These are phyloP conservation scores for Rosa hybrid DNA, from an alignment of 331 rosid species.

Conservation along the genomic window DNA sequence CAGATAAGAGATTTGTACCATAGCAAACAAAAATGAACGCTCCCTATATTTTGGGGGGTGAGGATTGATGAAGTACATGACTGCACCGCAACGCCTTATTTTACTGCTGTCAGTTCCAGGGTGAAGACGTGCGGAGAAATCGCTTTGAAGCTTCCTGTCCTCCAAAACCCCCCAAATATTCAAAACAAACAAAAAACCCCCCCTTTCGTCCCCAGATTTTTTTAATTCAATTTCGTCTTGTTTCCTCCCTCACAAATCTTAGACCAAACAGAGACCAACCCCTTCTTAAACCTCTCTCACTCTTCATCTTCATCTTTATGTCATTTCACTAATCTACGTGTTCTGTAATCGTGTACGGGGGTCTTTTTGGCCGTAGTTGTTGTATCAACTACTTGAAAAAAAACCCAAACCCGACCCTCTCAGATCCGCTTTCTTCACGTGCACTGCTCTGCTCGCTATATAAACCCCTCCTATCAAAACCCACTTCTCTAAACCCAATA, in stretches of 20 bases:
- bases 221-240: not conserved
- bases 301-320: not conserved
- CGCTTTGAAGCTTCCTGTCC: slow-evolving; percentile 21
- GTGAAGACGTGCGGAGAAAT: slow-evolving; percentile 12
- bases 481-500: not conserved
- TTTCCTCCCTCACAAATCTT: not conserved
- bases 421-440: slow-evolving; percentile 10
- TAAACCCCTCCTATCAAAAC: not conserved
- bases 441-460: not conserved
- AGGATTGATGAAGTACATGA: not conserved
- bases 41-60: no score
- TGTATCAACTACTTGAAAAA: not conserved
- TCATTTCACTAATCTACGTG: slow-evolving; percentile 10
- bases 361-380: slow-evolving; percentile 26
- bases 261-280: slow-evolving; percentile 8
- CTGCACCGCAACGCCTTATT: not conserved
- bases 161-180: not conserved
- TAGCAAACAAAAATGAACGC: not conserved
- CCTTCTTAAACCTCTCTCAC: not conserved
- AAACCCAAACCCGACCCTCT: not conserved
- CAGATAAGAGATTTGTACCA: not conserved
- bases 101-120: slow-evolving; percentile 4
- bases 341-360: not conserved
- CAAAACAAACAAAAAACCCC: not conserved
- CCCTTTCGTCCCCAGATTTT: not conserved